phyloP scores from a whole-genome alignment of 306 rosid species.

The Benincasa hispida region DNA sequence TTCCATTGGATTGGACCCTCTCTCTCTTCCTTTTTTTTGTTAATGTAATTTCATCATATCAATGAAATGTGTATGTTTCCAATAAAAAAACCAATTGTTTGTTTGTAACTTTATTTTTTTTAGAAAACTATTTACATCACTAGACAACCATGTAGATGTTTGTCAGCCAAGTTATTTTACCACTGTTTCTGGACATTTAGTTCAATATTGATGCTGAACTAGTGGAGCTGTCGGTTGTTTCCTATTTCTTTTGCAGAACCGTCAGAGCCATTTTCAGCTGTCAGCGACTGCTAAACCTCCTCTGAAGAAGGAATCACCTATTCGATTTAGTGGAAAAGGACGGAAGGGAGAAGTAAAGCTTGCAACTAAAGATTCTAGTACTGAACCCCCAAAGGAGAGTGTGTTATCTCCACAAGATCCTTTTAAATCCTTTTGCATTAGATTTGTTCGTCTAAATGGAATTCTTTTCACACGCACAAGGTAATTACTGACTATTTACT shows the following conservation, averaged over 20 bases:
- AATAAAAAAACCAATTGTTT: neutral
- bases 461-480: conserved; percentile 88
- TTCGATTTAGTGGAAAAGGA: conserved; percentile 40
- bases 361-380: conserved; percentile 26
- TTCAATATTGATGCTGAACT: neutral
- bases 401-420: conserved; percentile 29
- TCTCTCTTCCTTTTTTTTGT: neutral
- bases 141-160: neutral
- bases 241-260: conserved; percentile 42
- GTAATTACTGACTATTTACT: conserved; percentile 16
- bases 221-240: neutral
- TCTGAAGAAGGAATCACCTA: conserved; percentile 43
- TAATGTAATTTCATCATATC: neutral
- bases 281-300: conserved; percentile 45
- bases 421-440: conserved; percentile 49
- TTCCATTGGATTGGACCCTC: neutral
- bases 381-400: conserved; percentile 38
- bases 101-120: no score
- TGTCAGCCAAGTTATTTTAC: neutral
- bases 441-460: conserved; percentile 88
- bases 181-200: neutral
- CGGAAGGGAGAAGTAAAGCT: conserved; percentile 46
- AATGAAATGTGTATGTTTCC: neutral
- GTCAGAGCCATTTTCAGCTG: conserved; percentile 66
- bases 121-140: neutral